Conservation (phyloP, 148 eudicot species). For the Arbutus unedo region DNA sequence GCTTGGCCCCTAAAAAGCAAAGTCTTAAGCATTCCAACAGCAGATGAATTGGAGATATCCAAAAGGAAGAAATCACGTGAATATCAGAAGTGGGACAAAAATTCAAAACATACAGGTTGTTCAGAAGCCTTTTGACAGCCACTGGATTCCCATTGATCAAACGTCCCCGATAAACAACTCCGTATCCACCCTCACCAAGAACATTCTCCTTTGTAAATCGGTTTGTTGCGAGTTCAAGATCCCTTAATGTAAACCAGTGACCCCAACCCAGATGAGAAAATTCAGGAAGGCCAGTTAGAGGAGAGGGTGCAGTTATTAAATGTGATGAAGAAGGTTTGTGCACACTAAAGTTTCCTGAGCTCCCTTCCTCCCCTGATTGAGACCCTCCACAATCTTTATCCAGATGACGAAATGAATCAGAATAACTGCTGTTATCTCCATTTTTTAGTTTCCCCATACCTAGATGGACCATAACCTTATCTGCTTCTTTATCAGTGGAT, state of each 20-base stretch:
- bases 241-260: conserved; percentile 75
- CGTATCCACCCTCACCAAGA: conserved; percentile 79
- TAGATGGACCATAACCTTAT: conserved; percentile 37
- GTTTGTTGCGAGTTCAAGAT: conserved; percentile 63
- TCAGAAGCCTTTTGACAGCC: conserved; percentile 63
- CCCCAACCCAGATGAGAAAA: conserved; percentile 83
- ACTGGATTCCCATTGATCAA: conserved; percentile 65
- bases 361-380: conserved; percentile 53
- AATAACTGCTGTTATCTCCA: conserved; percentile 47
- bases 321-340: conserved; percentile 52
- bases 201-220: conserved; percentile 68
- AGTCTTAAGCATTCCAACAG: conserved; percentile 13
- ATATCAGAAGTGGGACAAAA: not conserved
- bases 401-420: conserved; percentile 48
- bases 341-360: conserved; percentile 38
- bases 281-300: conserved; percentile 63
- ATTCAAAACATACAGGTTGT: conserved; percentile 49
- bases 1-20: conserved; percentile 51
- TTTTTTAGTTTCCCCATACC: conserved; percentile 46
- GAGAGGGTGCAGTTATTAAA: conserved; percentile 66
- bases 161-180: conserved; percentile 59
- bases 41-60: not conserved
- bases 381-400: conserved; percentile 45
- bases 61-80: not conserved
- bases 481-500: conserved; percentile 52